Percentiles rank a stretch among this genome's conserved stretches.
Evolutionary conservation across 768 basidiomycete genomes (phyloP).

Genomic region (Panus rudis): DNA sequence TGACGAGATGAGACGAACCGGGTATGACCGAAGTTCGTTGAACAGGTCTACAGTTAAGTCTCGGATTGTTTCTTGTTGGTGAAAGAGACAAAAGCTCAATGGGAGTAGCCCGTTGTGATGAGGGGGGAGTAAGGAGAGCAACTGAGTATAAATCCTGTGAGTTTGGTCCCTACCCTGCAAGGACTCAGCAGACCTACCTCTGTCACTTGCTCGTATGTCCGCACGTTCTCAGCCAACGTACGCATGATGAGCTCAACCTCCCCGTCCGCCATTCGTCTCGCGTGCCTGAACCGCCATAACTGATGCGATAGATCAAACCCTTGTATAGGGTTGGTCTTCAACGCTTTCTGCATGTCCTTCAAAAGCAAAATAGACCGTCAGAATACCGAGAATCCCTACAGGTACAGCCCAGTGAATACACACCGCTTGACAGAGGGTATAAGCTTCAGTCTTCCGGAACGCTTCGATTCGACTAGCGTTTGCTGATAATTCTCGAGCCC

Average conservation of each 20-base stretch:
- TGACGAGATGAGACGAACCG: conserved; percentile 42
- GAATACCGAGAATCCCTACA: no score
- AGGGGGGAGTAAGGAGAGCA: conserved; percentile 71
- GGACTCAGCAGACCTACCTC: conserved; percentile 49
- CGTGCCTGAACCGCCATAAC: conserved; percentile 69
- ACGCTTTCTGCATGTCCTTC: conserved; percentile 62
- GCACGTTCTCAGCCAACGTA: conserved; percentile 62
- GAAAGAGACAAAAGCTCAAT: conserved; percentile 86
- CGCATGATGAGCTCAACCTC: conserved; percentile 76
- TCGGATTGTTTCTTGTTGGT: conserved; percentile 70
- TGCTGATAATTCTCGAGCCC: conserved; percentile 60
- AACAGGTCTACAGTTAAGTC: conserved; percentile 81
- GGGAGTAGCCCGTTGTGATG: conserved; percentile 80
- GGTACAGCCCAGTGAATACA: no score
- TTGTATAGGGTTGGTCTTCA: conserved; percentile 53
- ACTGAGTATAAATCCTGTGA: conserved; percentile 34
- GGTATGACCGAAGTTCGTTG: conserved; percentile 66
- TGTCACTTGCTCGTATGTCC: conserved; percentile 80
- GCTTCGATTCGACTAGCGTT: conserved; percentile 88
- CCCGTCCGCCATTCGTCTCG: conserved; percentile 59
- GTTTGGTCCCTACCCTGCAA: neutral
- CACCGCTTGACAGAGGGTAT: conserved; percentile 67
- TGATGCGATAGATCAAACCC: conserved; percentile 87
- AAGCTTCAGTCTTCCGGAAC: conserved; percentile 81
- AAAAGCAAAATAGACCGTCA: conserved; percentile 10